Conservation (phyloP, 306 rosid species). For the Mimosa pudica region DNA sequence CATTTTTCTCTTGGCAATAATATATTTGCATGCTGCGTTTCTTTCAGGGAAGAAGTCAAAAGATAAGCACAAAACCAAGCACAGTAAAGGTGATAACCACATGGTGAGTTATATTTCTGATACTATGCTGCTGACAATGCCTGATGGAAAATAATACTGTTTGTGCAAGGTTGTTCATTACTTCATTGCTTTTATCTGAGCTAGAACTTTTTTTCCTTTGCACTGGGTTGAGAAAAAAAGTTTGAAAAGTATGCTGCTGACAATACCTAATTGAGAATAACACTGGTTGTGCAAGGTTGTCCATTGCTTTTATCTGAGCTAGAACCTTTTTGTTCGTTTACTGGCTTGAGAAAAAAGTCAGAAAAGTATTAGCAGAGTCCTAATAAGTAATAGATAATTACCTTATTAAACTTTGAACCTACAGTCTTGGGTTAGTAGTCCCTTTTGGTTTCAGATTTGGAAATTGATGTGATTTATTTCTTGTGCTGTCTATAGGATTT, state of each 20-base stretch:
- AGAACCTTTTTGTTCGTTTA: constrained; percentile 13
- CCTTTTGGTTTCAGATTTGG: constrained; percentile 2
- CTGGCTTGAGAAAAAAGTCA: not conserved
- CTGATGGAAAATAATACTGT: constrained; percentile 20
- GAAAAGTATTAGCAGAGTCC: not conserved
- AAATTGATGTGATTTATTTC: not conserved
- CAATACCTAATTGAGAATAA: constrained; percentile 17
- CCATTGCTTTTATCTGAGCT: not conserved
- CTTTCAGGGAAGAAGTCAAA: constrained; percentile 71
- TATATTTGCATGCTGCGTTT: constrained; percentile 26
- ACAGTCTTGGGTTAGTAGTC: not conserved
- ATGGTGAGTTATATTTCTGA: constrained; percentile 54
- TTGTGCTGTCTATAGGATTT: too few species aligned
- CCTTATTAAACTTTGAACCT: not conserved
- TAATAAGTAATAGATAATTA: not conserved
- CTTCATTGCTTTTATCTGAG: not conserved
- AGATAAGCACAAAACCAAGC: constrained; percentile 66
- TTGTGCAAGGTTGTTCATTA: constrained; percentile 13
- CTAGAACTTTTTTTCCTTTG: constrained; percentile 19
- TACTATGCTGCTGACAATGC: not conserved
- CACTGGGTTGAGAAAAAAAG: constrained; percentile 4
- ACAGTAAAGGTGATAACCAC: constrained; percentile 45
- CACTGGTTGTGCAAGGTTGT: constrained; percentile 16
- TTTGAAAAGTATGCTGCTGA: constrained; percentile 9
- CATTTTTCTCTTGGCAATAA: constrained; percentile 21